Conservation (phyloP, 2,329 filamentous ascomycete genomes). For the Colletotrichum gloeosporioides region DNA sequence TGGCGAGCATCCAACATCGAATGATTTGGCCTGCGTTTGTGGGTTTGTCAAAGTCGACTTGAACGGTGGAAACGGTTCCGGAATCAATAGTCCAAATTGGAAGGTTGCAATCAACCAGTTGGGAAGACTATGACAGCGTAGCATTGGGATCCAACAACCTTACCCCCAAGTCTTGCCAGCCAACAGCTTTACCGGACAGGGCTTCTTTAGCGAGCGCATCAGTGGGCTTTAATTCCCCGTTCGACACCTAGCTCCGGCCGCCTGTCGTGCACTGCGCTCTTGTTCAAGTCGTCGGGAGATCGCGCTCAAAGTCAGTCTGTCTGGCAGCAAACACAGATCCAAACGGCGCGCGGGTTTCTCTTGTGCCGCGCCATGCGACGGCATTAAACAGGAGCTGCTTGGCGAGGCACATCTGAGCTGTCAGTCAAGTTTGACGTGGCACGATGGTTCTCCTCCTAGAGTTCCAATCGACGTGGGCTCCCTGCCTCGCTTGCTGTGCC, state of each 20-base stretch:
- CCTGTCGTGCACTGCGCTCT: not conserved
- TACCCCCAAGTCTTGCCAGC: not conserved
- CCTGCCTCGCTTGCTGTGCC: not conserved
- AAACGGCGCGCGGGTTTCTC: not conserved
- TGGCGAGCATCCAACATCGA: not conserved
- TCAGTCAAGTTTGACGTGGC: not conserved
- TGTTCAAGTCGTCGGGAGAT: not conserved
- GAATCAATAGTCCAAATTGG: not conserved
- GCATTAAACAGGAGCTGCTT: not conserved
- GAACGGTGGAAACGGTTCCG: not conserved
- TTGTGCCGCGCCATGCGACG: not conserved
- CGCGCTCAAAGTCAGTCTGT: not conserved
- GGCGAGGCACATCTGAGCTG: not conserved
- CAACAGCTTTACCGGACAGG: not conserved
- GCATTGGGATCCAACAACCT: not conserved
- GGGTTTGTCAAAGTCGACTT: not conserved
- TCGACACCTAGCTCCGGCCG: not conserved
- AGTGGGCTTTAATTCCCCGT: not conserved
- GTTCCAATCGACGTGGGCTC: not conserved
- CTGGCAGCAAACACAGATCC: not conserved
- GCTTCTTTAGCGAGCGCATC: slow-evolving; percentile 11
- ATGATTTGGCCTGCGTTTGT: not conserved
- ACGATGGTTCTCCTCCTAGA: not conserved
- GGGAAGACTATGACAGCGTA: not conserved
- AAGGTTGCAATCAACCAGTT: not conserved